phyloP scores from a whole-genome alignment of 1,284 basidiomycete genomes.

The Fomitiporia mediterranea region DNA sequence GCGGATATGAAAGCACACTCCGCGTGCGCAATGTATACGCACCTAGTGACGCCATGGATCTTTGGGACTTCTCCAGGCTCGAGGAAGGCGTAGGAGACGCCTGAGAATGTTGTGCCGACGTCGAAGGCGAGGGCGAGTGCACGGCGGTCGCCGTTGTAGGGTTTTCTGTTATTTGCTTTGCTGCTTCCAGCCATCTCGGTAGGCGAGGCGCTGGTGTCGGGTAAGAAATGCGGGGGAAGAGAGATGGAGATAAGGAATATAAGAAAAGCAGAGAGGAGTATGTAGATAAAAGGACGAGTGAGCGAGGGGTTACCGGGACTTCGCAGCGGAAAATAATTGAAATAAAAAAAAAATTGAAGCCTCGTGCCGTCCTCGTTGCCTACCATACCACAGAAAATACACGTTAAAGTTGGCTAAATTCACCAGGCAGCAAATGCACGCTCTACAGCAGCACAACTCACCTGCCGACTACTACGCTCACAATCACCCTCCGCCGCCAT shows the following conservation, averaged over 20 bases:
- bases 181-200: constrained; percentile 11
- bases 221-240: neutral
- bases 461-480: constrained; percentile 9
- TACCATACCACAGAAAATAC: neutral
- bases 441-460: constrained; percentile 3
- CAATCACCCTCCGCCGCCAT: neutral
- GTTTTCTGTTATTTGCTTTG: constrained; percentile 52
- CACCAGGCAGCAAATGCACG: neutral
- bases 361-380: neutral
- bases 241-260: neutral
- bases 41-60: constrained; percentile 71
- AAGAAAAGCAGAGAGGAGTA: constrained; percentile 9
- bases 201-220: neutral
- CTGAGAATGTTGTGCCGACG: constrained; percentile 72
- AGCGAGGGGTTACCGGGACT: neutral
- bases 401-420: neutral
- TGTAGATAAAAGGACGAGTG: neutral
- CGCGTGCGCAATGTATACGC: too few species aligned
- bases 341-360: neutral
- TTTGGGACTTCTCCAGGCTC: constrained; percentile 70
- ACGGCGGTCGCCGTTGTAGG: constrained; percentile 56
- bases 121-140: constrained; percentile 71
- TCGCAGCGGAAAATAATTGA: neutral
- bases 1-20: neutral
- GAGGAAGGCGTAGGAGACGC: constrained; percentile 71